phyloP scores from a whole-genome alignment of 495 filamentous ascomycete genomes.

The Sordaria brevicollis region DNA sequence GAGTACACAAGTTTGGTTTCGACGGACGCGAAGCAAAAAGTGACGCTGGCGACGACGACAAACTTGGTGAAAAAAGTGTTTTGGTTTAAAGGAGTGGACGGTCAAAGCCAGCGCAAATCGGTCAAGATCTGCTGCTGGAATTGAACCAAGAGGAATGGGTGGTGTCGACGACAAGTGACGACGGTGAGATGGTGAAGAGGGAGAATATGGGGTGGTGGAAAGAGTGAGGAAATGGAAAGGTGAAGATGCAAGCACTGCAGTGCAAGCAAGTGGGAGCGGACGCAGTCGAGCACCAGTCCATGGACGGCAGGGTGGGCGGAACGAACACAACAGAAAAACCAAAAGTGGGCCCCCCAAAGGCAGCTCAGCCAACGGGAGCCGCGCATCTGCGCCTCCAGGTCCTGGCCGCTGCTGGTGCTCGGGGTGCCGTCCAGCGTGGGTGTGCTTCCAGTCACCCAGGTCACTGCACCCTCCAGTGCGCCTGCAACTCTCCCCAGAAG shows the following conservation, averaged over 20 bases:
- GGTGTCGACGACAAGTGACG: conserved; percentile 15
- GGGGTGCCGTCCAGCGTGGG: background rate
- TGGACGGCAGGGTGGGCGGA: background rate
- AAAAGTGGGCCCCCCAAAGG: background rate
- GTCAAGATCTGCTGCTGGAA: conserved; percentile 35
- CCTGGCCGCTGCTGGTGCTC: conserved; percentile 24
- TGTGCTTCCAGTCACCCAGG: background rate
- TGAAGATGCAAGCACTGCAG: conserved; percentile 7
- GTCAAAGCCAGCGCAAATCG: conserved; percentile 41
- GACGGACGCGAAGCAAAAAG: conserved; percentile 19
- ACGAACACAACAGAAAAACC: background rate
- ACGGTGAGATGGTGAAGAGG: conserved; percentile 6
- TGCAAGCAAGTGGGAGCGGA: background rate
- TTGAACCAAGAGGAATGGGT: conserved; percentile 31
- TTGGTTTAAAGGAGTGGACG: conserved; percentile 40
- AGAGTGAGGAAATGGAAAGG: conserved; percentile 9
- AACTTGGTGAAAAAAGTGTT: background rate
- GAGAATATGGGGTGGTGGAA: conserved; percentile 9
- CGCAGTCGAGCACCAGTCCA: too few species aligned
- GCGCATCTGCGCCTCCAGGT: conserved; percentile 52
- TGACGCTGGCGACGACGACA: conserved; percentile 4
- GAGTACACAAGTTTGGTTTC: conserved; percentile 12
- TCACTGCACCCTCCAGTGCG: background rate
- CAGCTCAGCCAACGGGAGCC: conserved; percentile 10
- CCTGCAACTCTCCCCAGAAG: background rate